These are phyloP conservation scores for Zygosaccharomyces gambellarensis DNA, from an alignment of 805 yeast genomes.

Conservation along the genomic window DNA sequence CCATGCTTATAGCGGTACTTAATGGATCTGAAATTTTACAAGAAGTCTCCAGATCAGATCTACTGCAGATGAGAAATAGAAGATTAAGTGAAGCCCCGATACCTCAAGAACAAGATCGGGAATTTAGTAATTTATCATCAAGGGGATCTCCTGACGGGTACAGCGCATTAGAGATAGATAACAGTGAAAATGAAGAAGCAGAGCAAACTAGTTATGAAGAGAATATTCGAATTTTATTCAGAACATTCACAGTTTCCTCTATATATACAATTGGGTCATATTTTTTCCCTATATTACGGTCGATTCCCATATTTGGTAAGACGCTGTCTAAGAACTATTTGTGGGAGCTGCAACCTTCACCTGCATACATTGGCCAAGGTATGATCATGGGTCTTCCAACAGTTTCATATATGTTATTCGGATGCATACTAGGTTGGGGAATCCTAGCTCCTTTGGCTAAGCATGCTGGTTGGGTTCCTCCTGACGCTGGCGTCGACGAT, in stretches of 20 bases:
- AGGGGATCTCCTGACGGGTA: constrained; percentile 5
- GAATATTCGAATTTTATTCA: constrained; percentile 55
- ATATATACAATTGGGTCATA: constrained; percentile 66
- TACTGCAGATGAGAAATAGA: constrained; percentile 34
- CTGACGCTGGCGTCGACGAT: constrained; percentile 65
- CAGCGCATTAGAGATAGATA: constrained; percentile 5
- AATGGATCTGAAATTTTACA: constrained; percentile 58
- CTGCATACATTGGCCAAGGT: constrained; percentile 97
- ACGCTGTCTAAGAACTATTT: constrained; percentile 56
- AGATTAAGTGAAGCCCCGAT: constrained; percentile 25
- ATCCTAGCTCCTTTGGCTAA: constrained; percentile 78
- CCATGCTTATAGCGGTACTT: constrained; percentile 81
- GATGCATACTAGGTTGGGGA: constrained; percentile 89
- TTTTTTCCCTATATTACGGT: constrained; percentile 63
- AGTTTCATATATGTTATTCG: constrained; percentile 84
- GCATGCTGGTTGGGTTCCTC: constrained; percentile 77
- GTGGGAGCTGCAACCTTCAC: constrained; percentile 93
- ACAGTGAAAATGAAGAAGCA: not conserved
- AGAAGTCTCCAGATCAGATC: constrained; percentile 30
- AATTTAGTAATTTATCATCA: not conserved
- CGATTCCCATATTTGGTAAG: constrained; percentile 72
- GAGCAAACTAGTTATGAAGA: constrained; percentile 37
- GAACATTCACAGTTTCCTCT: constrained; percentile 67
- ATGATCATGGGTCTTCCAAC: constrained; percentile 95
- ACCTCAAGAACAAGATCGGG: constrained; percentile 13